A percentile compares a stretch with the other conserved stretches of the same genome.
phyloP scores from a whole-genome alignment of 129 eudicot species.

The Daucus carota region DNA sequence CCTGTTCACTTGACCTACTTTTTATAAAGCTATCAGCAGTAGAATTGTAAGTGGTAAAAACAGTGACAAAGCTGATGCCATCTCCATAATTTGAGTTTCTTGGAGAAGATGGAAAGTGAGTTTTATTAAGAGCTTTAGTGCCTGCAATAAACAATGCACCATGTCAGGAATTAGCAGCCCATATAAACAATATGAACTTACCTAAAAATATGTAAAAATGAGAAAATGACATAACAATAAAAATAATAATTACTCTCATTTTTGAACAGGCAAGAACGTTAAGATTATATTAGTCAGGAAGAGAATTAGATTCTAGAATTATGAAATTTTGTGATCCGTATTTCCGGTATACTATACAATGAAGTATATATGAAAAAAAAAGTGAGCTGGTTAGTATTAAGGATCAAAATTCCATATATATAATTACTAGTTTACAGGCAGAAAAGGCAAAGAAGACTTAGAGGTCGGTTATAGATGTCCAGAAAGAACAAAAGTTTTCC shows the following conservation, averaged over 20 bases:
- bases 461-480: not conserved
- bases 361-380: not conserved
- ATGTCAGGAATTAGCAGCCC: not conserved
- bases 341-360: not conserved
- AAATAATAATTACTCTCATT: not conserved
- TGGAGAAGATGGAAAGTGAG: slow-evolving; percentile 24
- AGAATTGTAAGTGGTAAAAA: slow-evolving; percentile 66
- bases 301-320: not conserved
- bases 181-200: not conserved
- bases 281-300: not conserved
- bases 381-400: not conserved
- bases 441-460: not conserved
- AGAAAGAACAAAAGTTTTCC: not conserved
- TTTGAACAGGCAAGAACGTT: not conserved
- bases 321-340: not conserved
- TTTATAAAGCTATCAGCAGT: slow-evolving; percentile 27
- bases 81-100: slow-evolving; percentile 29
- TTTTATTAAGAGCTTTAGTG: slow-evolving; percentile 66
- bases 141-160: slow-evolving; percentile 32
- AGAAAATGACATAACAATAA: not conserved
- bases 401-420: not conserved
- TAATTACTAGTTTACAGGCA: not conserved
- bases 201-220: not conserved
- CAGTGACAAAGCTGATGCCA: slow-evolving; percentile 56
- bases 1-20: slow-evolving; percentile 27